Base-by-base conservation (phyloP, 805 yeast genomes). In the Candida lessepsii region DNA sequence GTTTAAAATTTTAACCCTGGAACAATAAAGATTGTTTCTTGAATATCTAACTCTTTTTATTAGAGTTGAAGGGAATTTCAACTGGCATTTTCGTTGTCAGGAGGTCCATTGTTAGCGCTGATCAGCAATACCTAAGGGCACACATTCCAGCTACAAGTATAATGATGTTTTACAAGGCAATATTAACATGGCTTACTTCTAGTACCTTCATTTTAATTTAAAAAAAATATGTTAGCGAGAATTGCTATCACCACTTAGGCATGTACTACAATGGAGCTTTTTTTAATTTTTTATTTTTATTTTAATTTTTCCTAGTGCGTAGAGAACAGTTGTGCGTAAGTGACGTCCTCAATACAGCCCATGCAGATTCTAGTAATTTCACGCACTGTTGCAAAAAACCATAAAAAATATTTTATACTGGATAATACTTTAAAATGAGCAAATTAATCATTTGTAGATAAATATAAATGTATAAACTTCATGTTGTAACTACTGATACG, bases 301-400 rank as follows among this genome's bases (percentile, higher is more conserved):
- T 21, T 21, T 32, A 21, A 32, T 32, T 32, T 31, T 32, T 21
- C 27, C 35, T 19, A 32, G 13, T 32, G 21, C 35, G 35, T 21
- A 32, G 35, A 20, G 20, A 29, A 31, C 25, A n/a, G 20, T 32
- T 20, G 15, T 23, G 23, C 35, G 20, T 32, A 32, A n/a, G 27
- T 32, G 35, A 32, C 35, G 20, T 32, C 35, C 35, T 32, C 4
- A 7, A 32, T 21, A 32, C 23, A 21, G 13, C 16, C 4, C 16
- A 21, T 32, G 27, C 27, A 32, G 27, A 18, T 14, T 32, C 14
- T 18, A 8, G 30, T 7, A 28, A 4, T 10, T 10, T 13, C 13
- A 32, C 25, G 35, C 27, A 32, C 35, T 20, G 27, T 19, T 32
- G 26, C 35, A 32, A 32, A 32, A 28, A 32, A 9, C 27, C 35